Percentiles rank a stretch among this genome's conserved stretches.
phyloP scores from a whole-genome alignment of 208 protist species.

The Trypanosoma platydactyli region DNA sequence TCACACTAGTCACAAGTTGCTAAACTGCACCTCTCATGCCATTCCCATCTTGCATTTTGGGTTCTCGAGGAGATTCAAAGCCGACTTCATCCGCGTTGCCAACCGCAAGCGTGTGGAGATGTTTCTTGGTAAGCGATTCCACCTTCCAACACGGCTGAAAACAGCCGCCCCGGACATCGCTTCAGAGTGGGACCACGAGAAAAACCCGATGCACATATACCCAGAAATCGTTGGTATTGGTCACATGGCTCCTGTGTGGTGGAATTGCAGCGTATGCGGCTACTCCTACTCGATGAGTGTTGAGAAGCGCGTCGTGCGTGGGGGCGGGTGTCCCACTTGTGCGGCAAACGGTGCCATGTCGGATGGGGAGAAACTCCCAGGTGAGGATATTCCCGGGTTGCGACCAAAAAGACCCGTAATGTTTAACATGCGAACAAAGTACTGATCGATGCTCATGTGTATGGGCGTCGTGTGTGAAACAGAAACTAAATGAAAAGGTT shows the following conservation, averaged over 20 bases:
- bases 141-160: slow-evolving; percentile 80
- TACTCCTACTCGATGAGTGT: slow-evolving; percentile 77
- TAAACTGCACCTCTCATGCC: not conserved
- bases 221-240: slow-evolving; percentile 85
- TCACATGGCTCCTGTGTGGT: slow-evolving; percentile 75
- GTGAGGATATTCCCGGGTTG: slow-evolving; percentile 59
- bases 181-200: slow-evolving; percentile 84
- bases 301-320: slow-evolving; percentile 89
- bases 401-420: slow-evolving; percentile 74
- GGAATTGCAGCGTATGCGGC: slow-evolving; percentile 62
- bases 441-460: slow-evolving; percentile 33
- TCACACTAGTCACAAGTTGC: not conserved
- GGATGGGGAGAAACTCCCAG: slow-evolving; percentile 35
- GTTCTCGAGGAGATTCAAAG: slow-evolving; percentile 26
- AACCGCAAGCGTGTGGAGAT: slow-evolving; percentile 85
- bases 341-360: not conserved
- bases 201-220: slow-evolving; percentile 82
- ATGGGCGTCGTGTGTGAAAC: not conserved
- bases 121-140: slow-evolving; percentile 83
- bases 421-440: slow-evolving; percentile 84
- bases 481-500: too few species aligned
- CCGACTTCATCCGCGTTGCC: slow-evolving; percentile 60
- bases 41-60: not conserved
- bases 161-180: slow-evolving; percentile 86
- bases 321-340: slow-evolving; percentile 70